A percentile compares a stretch with the other conserved stretches of the same genome.
Evolutionary conservation across 306 rosid species (phyloP).

Genomic region (Dicorynia guianensis): DNA sequence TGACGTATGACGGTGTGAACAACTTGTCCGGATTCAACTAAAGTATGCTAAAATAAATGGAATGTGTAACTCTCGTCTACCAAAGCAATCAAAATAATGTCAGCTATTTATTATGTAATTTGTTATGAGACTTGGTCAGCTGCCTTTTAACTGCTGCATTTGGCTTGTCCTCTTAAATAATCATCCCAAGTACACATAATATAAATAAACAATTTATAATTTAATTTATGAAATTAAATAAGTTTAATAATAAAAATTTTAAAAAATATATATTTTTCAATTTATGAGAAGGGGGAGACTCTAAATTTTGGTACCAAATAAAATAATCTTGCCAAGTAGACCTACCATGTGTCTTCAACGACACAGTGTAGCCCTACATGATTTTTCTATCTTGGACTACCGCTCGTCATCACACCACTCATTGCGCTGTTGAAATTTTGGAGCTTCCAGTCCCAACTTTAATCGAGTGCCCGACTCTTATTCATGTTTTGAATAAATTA

Average conservation of each 20-base stretch:
- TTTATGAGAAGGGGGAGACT: no score
- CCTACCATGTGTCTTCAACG: neutral
- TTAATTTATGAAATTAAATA: no score
- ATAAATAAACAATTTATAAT: no score
- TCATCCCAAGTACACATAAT: no score
- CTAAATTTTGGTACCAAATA: no score
- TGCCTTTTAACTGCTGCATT: neutral
- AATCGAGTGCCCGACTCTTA: constrained; percentile 12
- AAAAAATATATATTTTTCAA: no score
- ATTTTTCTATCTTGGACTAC: neutral
- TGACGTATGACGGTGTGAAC: neutral
- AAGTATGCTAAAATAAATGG: neutral
- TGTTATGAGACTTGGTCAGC: neutral
- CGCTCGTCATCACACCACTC: constrained; percentile 23
- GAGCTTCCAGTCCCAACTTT: neutral
- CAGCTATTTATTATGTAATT: neutral
- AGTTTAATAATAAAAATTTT: no score
- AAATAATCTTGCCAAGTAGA: no score
- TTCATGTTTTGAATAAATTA: constrained; percentile 3
- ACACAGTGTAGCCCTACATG: neutral
- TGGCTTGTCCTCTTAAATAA: neutral
- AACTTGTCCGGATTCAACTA: neutral
- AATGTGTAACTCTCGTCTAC: neutral
- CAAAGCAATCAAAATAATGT: neutral
- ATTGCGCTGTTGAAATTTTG: constrained; percentile 41